These are phyloP conservation scores for Sanguinoderma infundibulare DNA, from an alignment of 1,284 basidiomycete genomes.

Conservation along the genomic window DNA sequence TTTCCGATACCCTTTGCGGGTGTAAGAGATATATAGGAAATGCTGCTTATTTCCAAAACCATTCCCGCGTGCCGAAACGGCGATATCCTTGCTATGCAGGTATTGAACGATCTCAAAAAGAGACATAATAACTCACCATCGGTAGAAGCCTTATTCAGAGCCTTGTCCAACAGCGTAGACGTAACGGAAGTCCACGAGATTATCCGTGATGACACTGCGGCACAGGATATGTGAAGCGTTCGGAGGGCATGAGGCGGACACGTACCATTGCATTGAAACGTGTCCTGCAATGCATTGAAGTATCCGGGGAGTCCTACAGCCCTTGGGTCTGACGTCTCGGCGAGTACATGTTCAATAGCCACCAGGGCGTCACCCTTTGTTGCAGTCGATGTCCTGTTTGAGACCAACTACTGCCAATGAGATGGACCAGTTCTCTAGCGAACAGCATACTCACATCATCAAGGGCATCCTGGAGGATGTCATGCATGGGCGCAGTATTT, in stretches of 20 bases:
- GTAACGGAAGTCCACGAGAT: slow-evolving; percentile 51
- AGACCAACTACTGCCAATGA: slow-evolving; percentile 55
- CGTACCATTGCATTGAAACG: slow-evolving; percentile 80
- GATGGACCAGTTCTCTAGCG: slow-evolving; percentile 10
- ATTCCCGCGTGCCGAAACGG: no score
- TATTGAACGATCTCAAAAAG: no score
- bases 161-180: slow-evolving; percentile 28
- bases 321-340: slow-evolving; percentile 46
- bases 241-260: not conserved
- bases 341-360: slow-evolving; percentile 63
- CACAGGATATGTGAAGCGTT: not conserved
- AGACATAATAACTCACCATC: slow-evolving; percentile 27
- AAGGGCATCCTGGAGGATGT: slow-evolving; percentile 59
- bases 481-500: slow-evolving; percentile 39
- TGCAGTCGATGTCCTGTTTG: slow-evolving; percentile 55
- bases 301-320: slow-evolving; percentile 46
- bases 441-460: slow-evolving; percentile 58
- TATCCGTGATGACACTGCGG: slow-evolving; percentile 63
- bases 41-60: no score
- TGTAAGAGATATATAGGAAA: no score
- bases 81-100: no score
- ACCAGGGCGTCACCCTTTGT: slow-evolving; percentile 56
- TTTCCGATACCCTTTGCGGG: no score
- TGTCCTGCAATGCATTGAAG: slow-evolving; percentile 72
- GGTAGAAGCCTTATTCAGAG: slow-evolving; percentile 30